Percentiles rank a stretch among this genome's conserved stretches.
Evolutionary conservation across 2,329 filamentous ascomycete species (phyloP).

Genomic region (Podosphaera xanthii): DNA sequence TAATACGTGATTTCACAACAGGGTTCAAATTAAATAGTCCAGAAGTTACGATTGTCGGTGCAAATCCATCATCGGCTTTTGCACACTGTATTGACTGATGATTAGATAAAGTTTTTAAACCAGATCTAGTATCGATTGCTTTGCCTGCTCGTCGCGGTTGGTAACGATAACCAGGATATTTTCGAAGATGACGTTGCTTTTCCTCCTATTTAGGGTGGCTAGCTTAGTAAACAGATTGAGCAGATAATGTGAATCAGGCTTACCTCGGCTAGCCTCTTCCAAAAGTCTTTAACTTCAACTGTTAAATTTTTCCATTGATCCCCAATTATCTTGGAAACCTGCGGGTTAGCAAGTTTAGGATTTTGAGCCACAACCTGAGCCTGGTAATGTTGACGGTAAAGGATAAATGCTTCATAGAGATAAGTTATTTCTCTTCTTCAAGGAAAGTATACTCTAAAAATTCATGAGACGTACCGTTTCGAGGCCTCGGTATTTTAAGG

Average conservation of each 20-base stretch:
- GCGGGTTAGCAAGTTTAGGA: slow-evolving; percentile 41
- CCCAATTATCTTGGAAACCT: slow-evolving; percentile 9
- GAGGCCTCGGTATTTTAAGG: slow-evolving; percentile 46
- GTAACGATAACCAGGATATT: slow-evolving; percentile 88
- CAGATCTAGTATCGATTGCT: slow-evolving; percentile 11
- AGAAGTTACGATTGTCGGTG: slow-evolving; percentile 15
- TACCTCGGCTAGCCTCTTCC: slow-evolving; percentile 75
- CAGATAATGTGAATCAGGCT: slow-evolving; percentile 4
- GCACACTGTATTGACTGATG: slow-evolving; percentile 25
- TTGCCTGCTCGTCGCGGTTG: slow-evolving; percentile 34
- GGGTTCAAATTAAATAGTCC: slow-evolving; percentile 13
- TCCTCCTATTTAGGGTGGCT: slow-evolving; percentile 36
- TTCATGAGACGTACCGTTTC: slow-evolving; percentile 35
- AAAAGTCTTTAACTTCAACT: slow-evolving; percentile 53
- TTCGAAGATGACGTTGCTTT: slow-evolving; percentile 66
- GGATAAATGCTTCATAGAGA: slow-evolving; percentile 58
- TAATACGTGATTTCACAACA: background rate
- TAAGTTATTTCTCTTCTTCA: background rate
- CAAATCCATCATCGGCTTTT: slow-evolving; percentile 40
- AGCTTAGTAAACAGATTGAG: background rate
- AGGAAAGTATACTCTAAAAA: slow-evolving; percentile 6
- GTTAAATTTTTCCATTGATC: slow-evolving; percentile 61
- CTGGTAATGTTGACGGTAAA: slow-evolving; percentile 89
- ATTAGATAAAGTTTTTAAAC: slow-evolving; percentile 23
- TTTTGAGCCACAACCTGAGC: slow-evolving; percentile 57